Evolutionary conservation across 2,329 filamentous ascomycete species (phyloP), one percentile per base, ranked within the genome.

Genomic region (Monascus ruber): DNA sequence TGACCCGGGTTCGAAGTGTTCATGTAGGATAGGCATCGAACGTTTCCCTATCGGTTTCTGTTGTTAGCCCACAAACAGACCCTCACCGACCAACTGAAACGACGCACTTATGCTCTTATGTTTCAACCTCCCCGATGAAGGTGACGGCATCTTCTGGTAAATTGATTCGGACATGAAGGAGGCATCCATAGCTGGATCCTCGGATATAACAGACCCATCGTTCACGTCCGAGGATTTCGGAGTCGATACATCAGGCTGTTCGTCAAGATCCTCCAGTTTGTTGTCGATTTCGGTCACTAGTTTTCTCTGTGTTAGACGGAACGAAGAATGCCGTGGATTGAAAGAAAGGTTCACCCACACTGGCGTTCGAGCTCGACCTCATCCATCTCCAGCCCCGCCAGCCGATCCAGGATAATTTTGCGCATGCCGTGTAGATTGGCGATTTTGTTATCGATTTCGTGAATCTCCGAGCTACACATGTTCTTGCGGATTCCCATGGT

Each of bases 131-230:
- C 70, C 74, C 5, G 74, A 69, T n/a, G 69, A 65, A 0, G 86
- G 83, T 6, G 63, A 62, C 0, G 88, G 85, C 6, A 98, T 68
- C 63, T 95, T 95, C 50, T 93, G 84, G 60, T 96, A 98, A 50
- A 98, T 85, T 8, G 88, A 95, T 61, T 95, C 86, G 3, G 91
- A 95, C 91, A 96, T 96, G 68, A 96, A 98, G 1, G 75, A 74
- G 5, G 69, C 68, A 48, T 72, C 69, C 52, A 68, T 66, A 35
- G 64, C 64, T 42, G 64, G 59, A 31, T 66, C 69, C 51, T 82
- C 63, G 56, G 83, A 64, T 47, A 73, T 43, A 64, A 76, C 61
- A 47, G 72, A 44, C 43, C 69, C 46, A 52, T 78, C 66, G 25
- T 60, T 58, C 8, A 42, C 50, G 33, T 62, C 61, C 11, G 48